Conservation (phyloP, 179 eudicot species). For the Beta macrorhiza region DNA sequence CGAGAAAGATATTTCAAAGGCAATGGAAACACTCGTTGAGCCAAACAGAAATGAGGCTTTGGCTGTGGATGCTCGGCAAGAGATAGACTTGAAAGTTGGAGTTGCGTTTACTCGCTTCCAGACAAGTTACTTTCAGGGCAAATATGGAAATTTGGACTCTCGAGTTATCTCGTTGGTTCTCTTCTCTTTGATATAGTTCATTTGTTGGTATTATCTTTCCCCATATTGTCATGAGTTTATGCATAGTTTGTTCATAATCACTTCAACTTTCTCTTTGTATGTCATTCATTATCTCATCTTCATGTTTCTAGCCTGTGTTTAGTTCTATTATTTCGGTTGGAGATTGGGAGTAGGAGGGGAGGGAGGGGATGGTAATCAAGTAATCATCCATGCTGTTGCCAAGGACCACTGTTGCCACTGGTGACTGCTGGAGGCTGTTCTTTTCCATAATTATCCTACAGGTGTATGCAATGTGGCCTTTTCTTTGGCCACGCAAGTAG, state of each 20-base stretch:
- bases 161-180: constrained; percentile 94
- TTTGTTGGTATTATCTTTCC: constrained; percentile 22
- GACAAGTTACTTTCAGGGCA: constrained; percentile 88
- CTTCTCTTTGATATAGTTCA: constrained; percentile 30
- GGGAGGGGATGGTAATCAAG: neutral
- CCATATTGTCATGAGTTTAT: constrained; percentile 9
- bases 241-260: neutral
- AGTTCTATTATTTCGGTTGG: neutral
- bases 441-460: neutral
- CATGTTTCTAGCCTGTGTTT: neutral
- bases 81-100: constrained; percentile 98
- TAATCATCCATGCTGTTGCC: neutral
- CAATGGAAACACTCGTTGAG: constrained; percentile 78
- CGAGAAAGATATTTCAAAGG: constrained; percentile 74
- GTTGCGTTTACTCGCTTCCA: constrained; percentile 94
- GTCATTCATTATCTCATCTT: neutral
- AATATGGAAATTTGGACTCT: constrained; percentile 94
- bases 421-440: neutral
- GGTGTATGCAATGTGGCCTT: neutral
- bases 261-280: neutral
- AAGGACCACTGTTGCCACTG: neutral
- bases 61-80: constrained; percentile 98
- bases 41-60: constrained; percentile 87
- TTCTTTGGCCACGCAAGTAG: neutral
- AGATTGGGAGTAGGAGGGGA: neutral